Base-by-base conservation (phyloP, 2,329 filamentous ascomycete genomes). In the Cordyceps sp. region DNA sequence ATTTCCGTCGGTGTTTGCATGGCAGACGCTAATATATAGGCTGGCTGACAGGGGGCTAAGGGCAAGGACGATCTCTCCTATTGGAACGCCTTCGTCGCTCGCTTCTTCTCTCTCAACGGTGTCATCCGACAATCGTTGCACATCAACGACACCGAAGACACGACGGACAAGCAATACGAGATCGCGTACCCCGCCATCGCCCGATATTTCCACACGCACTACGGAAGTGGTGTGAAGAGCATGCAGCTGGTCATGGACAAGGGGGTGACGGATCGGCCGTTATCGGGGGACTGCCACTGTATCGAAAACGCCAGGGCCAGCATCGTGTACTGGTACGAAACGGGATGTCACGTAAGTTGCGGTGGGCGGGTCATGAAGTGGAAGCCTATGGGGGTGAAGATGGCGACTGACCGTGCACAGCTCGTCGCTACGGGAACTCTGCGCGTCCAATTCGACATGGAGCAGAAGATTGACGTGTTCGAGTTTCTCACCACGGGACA, bases 181-280 rank as follows among this genome's bases (percentile, higher is more conserved):
- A 84, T 96, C 30, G 71, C 78, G 3, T 82, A 73, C 36, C 72
- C 85, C 4, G 81, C 81, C 1, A 64, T 98, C 29, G 73, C 88
- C 22, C 75, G 88, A 45, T 96, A 90, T 53, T 94, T 93, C 50
- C 74, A 80, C 45, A 86, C 83, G 0, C 79, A 93, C 45, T 94
- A 90, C 49, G 77, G 78, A 35, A 88, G 83, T 37, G 86, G 85
- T 6, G 76, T 94, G 34, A 78, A 72, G 43, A 82, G 76, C 33
- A 82, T 96, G 44, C 84, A 93, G 50, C 69, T 96, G 49, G 73
- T 85, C 16, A 68, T 93, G 45, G 85, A 93, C 43, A 76, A 73
- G 45, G 62, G 63, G 3, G 63, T 59, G 2, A 55, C 55, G 0
- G 72, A 78, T 39, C 62, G 62, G 31, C 56, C 63, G 9, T 52